Conservation (phyloP, 169 alveolate genomes). For the Plasmodium yoelii region DNA sequence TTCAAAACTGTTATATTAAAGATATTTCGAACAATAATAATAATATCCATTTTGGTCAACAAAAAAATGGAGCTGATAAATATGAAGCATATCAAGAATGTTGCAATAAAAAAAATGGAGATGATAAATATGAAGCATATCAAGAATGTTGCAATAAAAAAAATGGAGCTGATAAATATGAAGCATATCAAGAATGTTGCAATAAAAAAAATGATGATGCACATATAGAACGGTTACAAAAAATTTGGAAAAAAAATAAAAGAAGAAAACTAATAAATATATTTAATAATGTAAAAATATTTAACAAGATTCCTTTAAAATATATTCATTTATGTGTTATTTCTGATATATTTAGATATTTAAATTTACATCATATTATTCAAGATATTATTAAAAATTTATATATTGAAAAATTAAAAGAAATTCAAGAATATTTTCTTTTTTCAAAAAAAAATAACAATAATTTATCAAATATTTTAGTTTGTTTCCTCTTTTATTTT, state of each 20-base stretch:
- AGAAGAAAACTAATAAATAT: conserved; percentile 20
- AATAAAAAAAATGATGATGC: background rate
- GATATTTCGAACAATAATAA: background rate
- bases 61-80: background rate
- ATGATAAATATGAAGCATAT: background rate
- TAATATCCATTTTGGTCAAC: background rate
- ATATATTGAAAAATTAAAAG: conserved; percentile 45
- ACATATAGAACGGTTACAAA: background rate
- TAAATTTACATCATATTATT: conserved; percentile 47
- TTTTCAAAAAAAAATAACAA: conserved; percentile 11
- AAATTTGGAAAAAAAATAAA: conserved; percentile 7
- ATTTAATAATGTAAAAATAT: conserved; percentile 12
- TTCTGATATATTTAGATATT: conserved; percentile 28
- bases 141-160: background rate
- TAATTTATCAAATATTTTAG: conserved; percentile 8
- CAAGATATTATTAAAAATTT: conserved; percentile 21
- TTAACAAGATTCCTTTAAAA: conserved; percentile 52
- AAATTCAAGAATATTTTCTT: conserved; percentile 12
- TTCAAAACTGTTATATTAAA: background rate
- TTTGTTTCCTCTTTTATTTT: conserved; percentile 40
- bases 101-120: background rate
- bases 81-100: background rate
- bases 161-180: background rate
- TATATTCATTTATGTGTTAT: conserved; percentile 66
- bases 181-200: no score